phyloP scores from a whole-genome alignment of 2,329 filamentous ascomycete genomes.

The Davidsoniella virescens region DNA sequence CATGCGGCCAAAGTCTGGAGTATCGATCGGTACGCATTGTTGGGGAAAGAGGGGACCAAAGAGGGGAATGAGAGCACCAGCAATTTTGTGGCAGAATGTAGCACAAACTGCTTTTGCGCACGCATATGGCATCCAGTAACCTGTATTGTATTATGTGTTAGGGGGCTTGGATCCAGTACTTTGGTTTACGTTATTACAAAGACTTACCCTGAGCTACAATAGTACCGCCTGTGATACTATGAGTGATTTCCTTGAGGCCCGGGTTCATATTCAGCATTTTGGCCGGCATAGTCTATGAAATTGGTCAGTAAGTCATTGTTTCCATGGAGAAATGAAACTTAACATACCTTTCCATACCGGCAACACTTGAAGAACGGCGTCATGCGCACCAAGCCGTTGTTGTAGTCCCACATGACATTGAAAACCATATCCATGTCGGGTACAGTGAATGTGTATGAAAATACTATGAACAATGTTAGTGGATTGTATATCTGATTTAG shows the following conservation, averaged over 20 bases:
- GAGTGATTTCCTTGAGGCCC: constrained; percentile 73
- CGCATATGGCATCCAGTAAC: constrained; percentile 90
- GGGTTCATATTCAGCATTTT: constrained; percentile 67
- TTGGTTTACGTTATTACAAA: constrained; percentile 9
- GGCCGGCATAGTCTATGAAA: constrained; percentile 60
- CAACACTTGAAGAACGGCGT: constrained; percentile 90
- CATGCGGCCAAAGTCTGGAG: constrained; percentile 50
- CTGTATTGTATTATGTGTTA: constrained; percentile 28
- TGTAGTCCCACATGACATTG: constrained; percentile 93
- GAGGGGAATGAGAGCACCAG: constrained; percentile 72
- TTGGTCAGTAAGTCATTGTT: background rate
- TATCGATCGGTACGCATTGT: constrained; percentile 49
- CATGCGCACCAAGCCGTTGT: constrained; percentile 81
- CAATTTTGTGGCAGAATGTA: constrained; percentile 76
- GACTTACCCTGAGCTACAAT: constrained; percentile 70
- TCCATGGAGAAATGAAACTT: background rate
- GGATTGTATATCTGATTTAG: background rate
- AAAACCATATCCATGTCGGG: constrained; percentile 51
- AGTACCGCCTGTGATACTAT: constrained; percentile 87
- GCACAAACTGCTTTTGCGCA: constrained; percentile 77
- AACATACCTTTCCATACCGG: constrained; percentile 68
- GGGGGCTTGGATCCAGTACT: constrained; percentile 11
- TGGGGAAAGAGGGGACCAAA: constrained; percentile 72
- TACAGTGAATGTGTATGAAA: constrained; percentile 66
- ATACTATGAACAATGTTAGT: constrained; percentile 35